Conservation (phyloP, 164 flowering plant species). For the Berberis vulgaris region DNA sequence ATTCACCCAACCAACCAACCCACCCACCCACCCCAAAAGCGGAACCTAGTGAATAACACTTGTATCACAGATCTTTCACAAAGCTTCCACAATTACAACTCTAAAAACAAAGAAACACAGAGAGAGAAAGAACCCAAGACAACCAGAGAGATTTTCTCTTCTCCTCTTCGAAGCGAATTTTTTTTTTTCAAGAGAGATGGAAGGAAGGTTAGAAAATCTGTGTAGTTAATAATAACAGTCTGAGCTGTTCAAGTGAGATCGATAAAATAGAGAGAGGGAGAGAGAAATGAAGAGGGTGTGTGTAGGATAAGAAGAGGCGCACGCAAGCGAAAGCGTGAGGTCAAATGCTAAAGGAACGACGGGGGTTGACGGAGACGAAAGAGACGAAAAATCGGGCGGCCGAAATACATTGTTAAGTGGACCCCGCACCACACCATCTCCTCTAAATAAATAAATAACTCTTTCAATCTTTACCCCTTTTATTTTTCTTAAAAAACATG, state of each 20-base stretch:
- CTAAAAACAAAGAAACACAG: background rate
- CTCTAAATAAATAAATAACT: background rate
- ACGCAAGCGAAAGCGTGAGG: slow-evolving; percentile 16
- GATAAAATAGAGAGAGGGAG: background rate
- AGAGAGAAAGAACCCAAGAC: background rate
- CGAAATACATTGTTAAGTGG: slow-evolving; percentile 27
- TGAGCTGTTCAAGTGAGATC: background rate
- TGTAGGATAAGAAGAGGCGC: slow-evolving; percentile 14
- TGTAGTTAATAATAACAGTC: too few species aligned
- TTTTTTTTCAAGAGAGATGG: background rate
- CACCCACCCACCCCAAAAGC: too few species aligned
- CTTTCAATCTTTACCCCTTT: background rate
- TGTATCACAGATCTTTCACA: too few species aligned
- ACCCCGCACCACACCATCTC: too few species aligned
- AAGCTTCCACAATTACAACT: background rate
- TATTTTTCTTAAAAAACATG: too few species aligned
- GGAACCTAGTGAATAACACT: too few species aligned
- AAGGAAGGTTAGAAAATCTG: background rate
- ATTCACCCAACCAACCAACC: too few species aligned
- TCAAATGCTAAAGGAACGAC: slow-evolving; percentile 23
- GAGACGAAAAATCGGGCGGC: slow-evolving; percentile 61
- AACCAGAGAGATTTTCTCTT: too few species aligned
- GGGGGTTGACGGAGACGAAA: slow-evolving; percentile 34
- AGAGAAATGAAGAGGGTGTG: slow-evolving; percentile 6
- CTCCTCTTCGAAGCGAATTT: background rate